A percentile compares a stretch with the other conserved stretches of the same genome.
phyloP scores from a whole-genome alignment of 176 grass and related monocot species.

The Phoenix dactylifera region DNA sequence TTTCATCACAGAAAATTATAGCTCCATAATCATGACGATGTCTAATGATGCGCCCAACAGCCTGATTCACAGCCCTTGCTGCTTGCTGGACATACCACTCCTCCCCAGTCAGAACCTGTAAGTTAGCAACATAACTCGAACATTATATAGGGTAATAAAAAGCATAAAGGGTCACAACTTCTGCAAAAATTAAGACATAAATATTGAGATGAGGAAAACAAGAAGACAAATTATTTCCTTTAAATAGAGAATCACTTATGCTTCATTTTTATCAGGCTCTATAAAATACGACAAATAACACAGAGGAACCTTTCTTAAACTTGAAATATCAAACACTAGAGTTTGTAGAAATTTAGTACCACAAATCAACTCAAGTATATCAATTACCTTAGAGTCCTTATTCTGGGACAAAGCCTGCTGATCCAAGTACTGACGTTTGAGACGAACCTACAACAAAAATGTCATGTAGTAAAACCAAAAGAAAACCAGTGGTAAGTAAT shows the following conservation, averaged over 20 bases:
- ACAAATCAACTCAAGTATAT: conserved; percentile 1
- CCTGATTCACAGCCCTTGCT: conserved; percentile 93
- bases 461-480: too few species aligned
- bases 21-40: conserved; percentile 89
- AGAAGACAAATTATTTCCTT: too few species aligned
- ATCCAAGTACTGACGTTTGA: conserved; percentile 94
- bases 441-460: conserved; percentile 41
- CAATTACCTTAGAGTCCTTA: conserved; percentile 43
- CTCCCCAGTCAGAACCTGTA: conserved; percentile 68
- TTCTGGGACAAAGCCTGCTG: conserved; percentile 41
- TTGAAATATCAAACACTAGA: neutral
- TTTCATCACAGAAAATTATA: conserved; percentile 98
- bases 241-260: too few species aligned
- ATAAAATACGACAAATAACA: too few species aligned
- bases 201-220: too few species aligned
- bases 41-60: conserved; percentile 89
- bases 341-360: conserved; percentile 6
- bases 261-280: too few species aligned
- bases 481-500: too few species aligned
- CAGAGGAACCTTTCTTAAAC: too few species aligned
- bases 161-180: too few species aligned
- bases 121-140: conserved; percentile 12
- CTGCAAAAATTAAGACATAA: too few species aligned
- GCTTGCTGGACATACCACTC: conserved; percentile 98
- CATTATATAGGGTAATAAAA: too few species aligned